phyloP scores from a whole-genome alignment of 129 eudicot genomes.

The Escallonia herrerae region DNA sequence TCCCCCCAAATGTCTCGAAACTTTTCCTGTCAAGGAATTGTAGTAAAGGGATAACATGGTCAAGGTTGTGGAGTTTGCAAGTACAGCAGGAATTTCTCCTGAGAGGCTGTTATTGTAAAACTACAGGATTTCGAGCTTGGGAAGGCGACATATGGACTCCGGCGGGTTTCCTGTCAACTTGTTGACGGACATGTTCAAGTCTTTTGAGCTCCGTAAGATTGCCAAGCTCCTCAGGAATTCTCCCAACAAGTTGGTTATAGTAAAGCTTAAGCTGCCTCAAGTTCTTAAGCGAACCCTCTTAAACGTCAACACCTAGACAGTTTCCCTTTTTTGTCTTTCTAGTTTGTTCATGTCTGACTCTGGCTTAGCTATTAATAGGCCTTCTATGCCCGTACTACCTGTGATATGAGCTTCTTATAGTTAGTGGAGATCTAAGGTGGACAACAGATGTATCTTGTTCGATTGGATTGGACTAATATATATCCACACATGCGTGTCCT shows the following conservation, averaged over 20 bases:
- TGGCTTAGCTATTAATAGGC: no score
- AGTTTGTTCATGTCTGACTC: no score
- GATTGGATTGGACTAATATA: no score
- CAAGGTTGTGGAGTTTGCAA: constrained; percentile 53
- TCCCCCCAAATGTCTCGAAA: constrained; percentile 61
- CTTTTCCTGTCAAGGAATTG: constrained; percentile 60
- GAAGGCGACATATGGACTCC: constrained; percentile 56
- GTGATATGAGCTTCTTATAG: no score
- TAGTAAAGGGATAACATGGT: constrained; percentile 51
- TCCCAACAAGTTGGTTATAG: constrained; percentile 60
- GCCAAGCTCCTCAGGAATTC: constrained; percentile 68
- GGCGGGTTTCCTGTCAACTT: constrained; percentile 53
- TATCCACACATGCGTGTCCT: no score
- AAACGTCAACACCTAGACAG: no score
- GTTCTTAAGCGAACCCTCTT: constrained; percentile 51
- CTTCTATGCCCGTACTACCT: no score
- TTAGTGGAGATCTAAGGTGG: no score
- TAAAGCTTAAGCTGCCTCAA: constrained; percentile 61
- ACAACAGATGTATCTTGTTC: no score
- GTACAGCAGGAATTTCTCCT: constrained; percentile 54
- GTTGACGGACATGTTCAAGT: constrained; percentile 72
- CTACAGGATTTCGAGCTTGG: constrained; percentile 51
- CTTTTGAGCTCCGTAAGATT: constrained; percentile 52
- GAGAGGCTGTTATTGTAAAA: constrained; percentile 75
- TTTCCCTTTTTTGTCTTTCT: no score